Evolutionary conservation across 768 basidiomycete species (phyloP).

Genomic region (Pisolithus marmoratus): DNA sequence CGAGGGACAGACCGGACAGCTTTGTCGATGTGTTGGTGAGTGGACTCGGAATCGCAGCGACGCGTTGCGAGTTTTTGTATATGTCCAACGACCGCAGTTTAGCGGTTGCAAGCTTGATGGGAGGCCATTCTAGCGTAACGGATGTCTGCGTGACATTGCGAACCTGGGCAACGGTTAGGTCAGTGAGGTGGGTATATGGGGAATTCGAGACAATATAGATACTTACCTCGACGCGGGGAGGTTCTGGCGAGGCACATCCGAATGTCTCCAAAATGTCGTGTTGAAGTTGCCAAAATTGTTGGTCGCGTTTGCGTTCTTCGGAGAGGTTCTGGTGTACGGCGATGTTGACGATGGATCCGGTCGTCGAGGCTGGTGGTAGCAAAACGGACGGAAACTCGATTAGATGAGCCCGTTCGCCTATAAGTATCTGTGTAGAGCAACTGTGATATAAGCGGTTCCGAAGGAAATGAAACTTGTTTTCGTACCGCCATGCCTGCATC

Average conservation of each 20-base stretch:
- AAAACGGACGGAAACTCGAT: conserved; percentile 98
- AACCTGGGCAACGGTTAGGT: conserved; percentile 40
- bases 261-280: conserved; percentile 70
- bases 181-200: conserved; percentile 1
- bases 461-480: conserved; percentile 1
- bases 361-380: conserved; percentile 84
- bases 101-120: conserved; percentile 76
- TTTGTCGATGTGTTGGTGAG: conserved; percentile 83
- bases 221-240: conserved; percentile 68
- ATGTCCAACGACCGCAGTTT: conserved; percentile 87
- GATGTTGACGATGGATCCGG: conserved; percentile 97
- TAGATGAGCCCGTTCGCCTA: conserved; percentile 91
- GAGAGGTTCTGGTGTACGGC: conserved; percentile 82
- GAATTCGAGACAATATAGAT: conserved; percentile 8
- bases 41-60: conserved; percentile 81
- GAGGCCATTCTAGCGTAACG: conserved; percentile 93
- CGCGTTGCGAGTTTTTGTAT: conserved; percentile 85
- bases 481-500: conserved; percentile 93
- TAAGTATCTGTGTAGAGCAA: conserved; percentile 62
- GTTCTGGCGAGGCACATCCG: conserved; percentile 58
- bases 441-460: neutral
- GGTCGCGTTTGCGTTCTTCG: conserved; percentile 79
- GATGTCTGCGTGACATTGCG: conserved; percentile 96
- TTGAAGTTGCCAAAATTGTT: conserved; percentile 83
- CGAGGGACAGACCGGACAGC: conserved; percentile 73